Evolutionary conservation across 805 yeast species (phyloP), one percentile per base, ranked within the genome.

Genomic region (Saturnispora galanensis): DNA sequence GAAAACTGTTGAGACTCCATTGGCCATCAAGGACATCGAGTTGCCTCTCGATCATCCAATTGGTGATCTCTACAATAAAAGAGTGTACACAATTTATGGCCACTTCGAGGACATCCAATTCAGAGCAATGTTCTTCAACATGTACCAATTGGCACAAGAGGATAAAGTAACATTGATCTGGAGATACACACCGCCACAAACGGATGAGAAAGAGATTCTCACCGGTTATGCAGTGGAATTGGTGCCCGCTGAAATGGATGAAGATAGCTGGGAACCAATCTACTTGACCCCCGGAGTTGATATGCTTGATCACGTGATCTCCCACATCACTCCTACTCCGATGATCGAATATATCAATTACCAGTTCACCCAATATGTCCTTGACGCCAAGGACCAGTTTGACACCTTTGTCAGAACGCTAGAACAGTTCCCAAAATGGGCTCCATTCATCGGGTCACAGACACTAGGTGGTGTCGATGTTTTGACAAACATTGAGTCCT

Each of bases 161-260:
- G 90, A 84, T 0, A 84, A 84, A 55, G 57, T 88, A 26, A 70
- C 84, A 40, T 83, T 85, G 58, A 74, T 81, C 2, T 76, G 94
- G 82, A 73, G 96, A 52, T 81, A 87, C 53, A 68, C 76, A 10
- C 81, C 83, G 0, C 29, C 31, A 5, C 10, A 26, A 6, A 31
- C 26, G 2, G 16, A 31, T 13, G 53, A 59, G 12, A 44, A 45
- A 10, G 73, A 68, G 37, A 12, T 43, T 0, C 50, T 79, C 7
- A 52, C 70, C 9, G 93, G 90, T 0, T 86, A 77, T 58, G 93
- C 88, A 1, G 79, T 73, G 13, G 82, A 74, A 37, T 57, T 82
- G 37, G 73, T 79, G 1, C 79, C 81, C 47, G 65, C 79, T 26
- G 84, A 72, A 3, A 70, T 79, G 39, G 86, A 80, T 53, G 87